Evolutionary conservation across 805 yeast genomes (phyloP).

Genomic region (Candida loeiensis): DNA sequence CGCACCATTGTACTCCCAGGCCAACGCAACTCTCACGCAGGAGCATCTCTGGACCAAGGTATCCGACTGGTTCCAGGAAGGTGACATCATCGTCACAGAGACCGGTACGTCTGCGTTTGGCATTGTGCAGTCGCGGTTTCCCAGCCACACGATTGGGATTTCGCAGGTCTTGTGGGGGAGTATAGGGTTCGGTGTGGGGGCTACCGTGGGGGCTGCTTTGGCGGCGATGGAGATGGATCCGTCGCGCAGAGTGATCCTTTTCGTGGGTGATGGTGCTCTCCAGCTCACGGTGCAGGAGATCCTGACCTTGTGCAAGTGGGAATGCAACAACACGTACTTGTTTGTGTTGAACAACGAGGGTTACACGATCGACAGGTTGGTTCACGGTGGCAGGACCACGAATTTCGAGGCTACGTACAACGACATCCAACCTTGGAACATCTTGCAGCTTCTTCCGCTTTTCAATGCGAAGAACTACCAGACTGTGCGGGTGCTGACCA

Average conservation of each 20-base stretch:
- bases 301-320: slow-evolving; percentile 35
- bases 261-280: slow-evolving; percentile 43
- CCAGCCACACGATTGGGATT: slow-evolving; percentile 22
- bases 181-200: slow-evolving; percentile 27
- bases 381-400: slow-evolving; percentile 27
- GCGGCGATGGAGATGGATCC: slow-evolving; percentile 22
- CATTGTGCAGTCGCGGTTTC: slow-evolving; percentile 24
- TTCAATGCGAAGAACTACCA: slow-evolving; percentile 30
- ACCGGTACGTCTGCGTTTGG: slow-evolving; percentile 29
- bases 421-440: slow-evolving; percentile 39
- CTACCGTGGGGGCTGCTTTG: slow-evolving; percentile 28
- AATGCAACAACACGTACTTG: slow-evolving; percentile 29
- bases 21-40: slow-evolving; percentile 16
- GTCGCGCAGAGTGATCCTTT: slow-evolving; percentile 32
- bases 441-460: slow-evolving; percentile 28
- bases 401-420: slow-evolving; percentile 27
- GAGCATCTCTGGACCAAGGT: slow-evolving; percentile 25
- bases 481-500: slow-evolving; percentile 22
- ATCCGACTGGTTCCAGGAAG: slow-evolving; percentile 24
- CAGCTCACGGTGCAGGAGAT: slow-evolving; percentile 41
- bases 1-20: not conserved
- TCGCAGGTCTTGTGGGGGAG: slow-evolving; percentile 29
- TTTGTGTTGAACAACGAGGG: slow-evolving; percentile 41
- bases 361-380: slow-evolving; percentile 38
- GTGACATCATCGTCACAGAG: slow-evolving; percentile 27